These are phyloP conservation scores for Parsonsia alboflavescens DNA, from an alignment of 257 asterid species.

Conservation along the genomic window DNA sequence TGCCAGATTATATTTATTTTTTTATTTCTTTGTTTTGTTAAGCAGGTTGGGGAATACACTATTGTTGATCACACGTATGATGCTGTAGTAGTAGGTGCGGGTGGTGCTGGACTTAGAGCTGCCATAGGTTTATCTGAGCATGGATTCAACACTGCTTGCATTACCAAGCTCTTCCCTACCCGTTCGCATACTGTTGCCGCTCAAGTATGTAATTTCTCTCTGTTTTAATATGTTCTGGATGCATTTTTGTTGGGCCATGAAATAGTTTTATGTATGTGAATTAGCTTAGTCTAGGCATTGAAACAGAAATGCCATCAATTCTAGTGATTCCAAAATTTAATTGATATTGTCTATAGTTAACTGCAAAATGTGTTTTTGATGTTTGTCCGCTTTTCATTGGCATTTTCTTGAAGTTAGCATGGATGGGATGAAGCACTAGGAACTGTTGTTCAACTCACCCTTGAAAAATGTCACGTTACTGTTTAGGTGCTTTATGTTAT, in stretches of 20 bases:
- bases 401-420: background rate
- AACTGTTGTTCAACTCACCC: background rate
- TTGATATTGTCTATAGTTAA: background rate
- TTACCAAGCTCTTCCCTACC: conserved; percentile 94
- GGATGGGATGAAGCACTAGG: background rate
- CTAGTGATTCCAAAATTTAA: background rate
- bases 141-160: conserved; percentile 98
- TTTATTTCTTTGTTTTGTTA: background rate
- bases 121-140: conserved; percentile 98
- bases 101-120: conserved; percentile 98
- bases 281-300: too few species aligned
- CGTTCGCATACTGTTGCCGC: conserved; percentile 99
- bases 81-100: conserved; percentile 98
- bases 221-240: background rate
- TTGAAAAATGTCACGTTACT: background rate
- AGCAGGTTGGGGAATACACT: conserved; percentile 69
- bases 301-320: background rate
- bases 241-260: background rate
- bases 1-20: background rate
- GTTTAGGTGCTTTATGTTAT: too few species aligned
- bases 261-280: background rate
- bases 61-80: conserved; percentile 98
- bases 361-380: background rate
- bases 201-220: conserved; percentile 42
- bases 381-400: background rate